These are phyloP conservation scores for Rhizopogon vesiculosus DNA, from an alignment of 768 basidiomycete species.

Conservation along the genomic window DNA sequence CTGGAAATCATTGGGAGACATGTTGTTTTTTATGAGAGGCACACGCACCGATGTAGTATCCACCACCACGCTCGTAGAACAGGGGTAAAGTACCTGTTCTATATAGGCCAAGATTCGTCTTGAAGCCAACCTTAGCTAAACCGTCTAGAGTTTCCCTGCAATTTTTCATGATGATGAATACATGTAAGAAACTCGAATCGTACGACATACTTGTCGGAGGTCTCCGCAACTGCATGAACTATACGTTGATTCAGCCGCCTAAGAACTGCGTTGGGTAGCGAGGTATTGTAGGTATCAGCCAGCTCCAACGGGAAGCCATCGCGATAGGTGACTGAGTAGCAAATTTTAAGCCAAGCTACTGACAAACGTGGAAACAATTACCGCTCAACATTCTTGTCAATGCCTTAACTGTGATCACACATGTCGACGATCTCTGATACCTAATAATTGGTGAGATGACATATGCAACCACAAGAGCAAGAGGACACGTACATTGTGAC, in stretches of 20 bases:
- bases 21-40: background rate
- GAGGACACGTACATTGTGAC: constrained; percentile 19
- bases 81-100: constrained; percentile 28
- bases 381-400: constrained; percentile 7
- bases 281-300: constrained; percentile 13
- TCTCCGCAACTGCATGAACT: constrained; percentile 12
- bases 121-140: constrained; percentile 34
- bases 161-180: background rate
- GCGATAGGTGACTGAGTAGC: constrained; percentile 11
- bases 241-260: constrained; percentile 18
- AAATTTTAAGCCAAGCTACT: background rate
- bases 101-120: constrained; percentile 30
- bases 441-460: constrained; percentile 7
- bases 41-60: constrained; percentile 35
- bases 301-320: constrained; percentile 17
- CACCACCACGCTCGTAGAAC: constrained; percentile 25
- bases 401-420: constrained; percentile 11
- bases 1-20: constrained; percentile 10
- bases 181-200: background rate
- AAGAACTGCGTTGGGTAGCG: constrained; percentile 12
- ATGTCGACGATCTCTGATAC: constrained; percentile 22
- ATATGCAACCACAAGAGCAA: background rate
- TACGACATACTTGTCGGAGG: constrained; percentile 20
- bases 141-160: constrained; percentile 32
- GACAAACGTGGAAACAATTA: background rate